Evolutionary conservation across 768 basidiomycete genomes (phyloP), one percentile per base, ranked within the genome.

Genomic region (Kockovaella imperatae): DNA sequence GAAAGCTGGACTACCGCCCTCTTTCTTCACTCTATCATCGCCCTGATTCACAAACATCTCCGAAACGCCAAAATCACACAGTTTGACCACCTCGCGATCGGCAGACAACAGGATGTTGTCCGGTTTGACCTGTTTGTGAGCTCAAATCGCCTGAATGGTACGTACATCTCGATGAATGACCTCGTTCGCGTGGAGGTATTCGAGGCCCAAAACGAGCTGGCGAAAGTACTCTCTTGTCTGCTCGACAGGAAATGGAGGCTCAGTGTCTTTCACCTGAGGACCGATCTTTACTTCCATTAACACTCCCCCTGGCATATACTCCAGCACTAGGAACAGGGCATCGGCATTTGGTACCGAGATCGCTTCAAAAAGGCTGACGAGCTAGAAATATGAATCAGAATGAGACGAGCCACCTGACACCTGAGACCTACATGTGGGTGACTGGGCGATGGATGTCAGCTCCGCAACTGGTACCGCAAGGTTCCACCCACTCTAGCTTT

Each of bases 31-130:
- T 40, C 57, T 39, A 49, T 70, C 68, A 43, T 72, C 71, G 5
- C 65, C 69, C 5, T 46, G 31, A 18, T 49, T 50, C 5, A 54
- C 52, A 38, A 72, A 72, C 67, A 71, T 68, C 45, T 72, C 70
- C 13, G 67, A 69, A 2, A 72, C 71, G 20, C 71, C 71, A 53
- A 72, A 72, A 48, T 72, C 71, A 48, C 71, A 72, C 20, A 72
- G 48, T 46, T 72, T 72, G 48, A 70, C 69, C 2, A 52, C 50
- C 32, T 59, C 31, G 5, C 53, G 50, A 47, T 71, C 66, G 5
- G 49, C 56, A 5, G 67, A 64, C 4, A 71, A 49, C 6, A 72
- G 54, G 34, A 72, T 57, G 48, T 72, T 72, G 38, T 72, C 71
- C 17, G 71, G 70, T 52, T 72, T 70, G 56, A 69, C 59, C 66